Conservation (phyloP, 352 stramenopile species). For the Phytophthora podocarpi region DNA sequence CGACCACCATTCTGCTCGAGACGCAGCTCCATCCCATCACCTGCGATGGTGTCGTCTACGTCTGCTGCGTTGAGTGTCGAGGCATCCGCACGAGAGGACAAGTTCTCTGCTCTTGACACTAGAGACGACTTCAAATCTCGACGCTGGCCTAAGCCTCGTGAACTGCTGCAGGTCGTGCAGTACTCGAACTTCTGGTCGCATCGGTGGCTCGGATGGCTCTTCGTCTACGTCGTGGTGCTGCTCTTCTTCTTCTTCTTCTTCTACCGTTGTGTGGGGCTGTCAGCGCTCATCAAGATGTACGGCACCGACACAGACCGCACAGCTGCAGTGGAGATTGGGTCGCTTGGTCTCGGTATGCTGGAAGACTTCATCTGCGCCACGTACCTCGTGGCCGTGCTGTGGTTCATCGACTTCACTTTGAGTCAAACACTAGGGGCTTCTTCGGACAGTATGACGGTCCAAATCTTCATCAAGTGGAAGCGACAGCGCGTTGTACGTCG, state of each 20-base stretch:
- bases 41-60: slow-evolving; percentile 14
- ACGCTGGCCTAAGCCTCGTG: slow-evolving; percentile 13
- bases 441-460: slow-evolving; percentile 24
- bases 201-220: slow-evolving; percentile 23
- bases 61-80: slow-evolving; percentile 17
- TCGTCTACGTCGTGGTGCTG: slow-evolving; percentile 22
- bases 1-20: slow-evolving; percentile 17
- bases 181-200: slow-evolving; percentile 23
- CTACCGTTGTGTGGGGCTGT: slow-evolving; percentile 13
- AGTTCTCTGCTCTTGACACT: slow-evolving; percentile 12
- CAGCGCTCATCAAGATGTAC: slow-evolving; percentile 31
- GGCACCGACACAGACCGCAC: slow-evolving; percentile 18
- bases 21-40: neutral
- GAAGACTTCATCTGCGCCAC: slow-evolving; percentile 38
- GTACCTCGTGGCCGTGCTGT: slow-evolving; percentile 36
- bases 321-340: slow-evolving; percentile 7
- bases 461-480: slow-evolving; percentile 33
- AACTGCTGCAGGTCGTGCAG: slow-evolving; percentile 13
- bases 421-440: slow-evolving; percentile 7
- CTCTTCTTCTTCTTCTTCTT: slow-evolving; percentile 32
- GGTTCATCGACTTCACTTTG: slow-evolving; percentile 30
- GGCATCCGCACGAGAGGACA: slow-evolving; percentile 1
- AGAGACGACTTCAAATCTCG: slow-evolving; percentile 5
- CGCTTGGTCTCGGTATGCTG: slow-evolving; percentile 24
- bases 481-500: slow-evolving; percentile 23